Conservation (phyloP, 352 stramenopile genomes). For the Globisporangium perplexum region DNA sequence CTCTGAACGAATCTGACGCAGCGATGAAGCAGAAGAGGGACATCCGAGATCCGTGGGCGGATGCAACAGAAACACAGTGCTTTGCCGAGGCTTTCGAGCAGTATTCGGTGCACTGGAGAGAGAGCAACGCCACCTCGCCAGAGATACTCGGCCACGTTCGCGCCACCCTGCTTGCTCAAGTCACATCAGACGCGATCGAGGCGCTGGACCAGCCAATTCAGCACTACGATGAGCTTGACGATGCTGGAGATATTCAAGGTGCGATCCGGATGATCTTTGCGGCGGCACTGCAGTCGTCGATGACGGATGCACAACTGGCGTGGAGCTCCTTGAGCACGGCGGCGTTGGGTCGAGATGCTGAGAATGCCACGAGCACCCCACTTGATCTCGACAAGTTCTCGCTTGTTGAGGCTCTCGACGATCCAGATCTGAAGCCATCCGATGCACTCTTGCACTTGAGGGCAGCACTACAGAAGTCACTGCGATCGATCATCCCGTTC, state of each 20-base stretch:
- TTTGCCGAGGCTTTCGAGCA: constrained; percentile 1
- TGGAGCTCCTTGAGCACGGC: neutral
- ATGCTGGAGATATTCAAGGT: neutral
- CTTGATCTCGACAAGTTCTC: neutral
- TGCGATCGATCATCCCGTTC: neutral
- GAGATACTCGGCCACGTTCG: constrained; percentile 5
- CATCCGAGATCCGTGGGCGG: neutral
- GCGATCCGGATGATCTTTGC: neutral
- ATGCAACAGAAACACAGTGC: neutral
- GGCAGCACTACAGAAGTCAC: neutral
- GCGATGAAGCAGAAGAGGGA: neutral
- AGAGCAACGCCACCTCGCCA: neutral
- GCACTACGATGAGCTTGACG: neutral
- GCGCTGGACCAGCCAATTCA: neutral
- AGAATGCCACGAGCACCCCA: neutral
- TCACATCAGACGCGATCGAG: neutral
- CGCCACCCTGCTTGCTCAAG: constrained; percentile 2
- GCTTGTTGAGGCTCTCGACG: neutral
- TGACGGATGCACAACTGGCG: neutral
- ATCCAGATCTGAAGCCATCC: neutral
- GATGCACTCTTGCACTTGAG: constrained; percentile 1
- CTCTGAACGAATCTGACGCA: neutral
- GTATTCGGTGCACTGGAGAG: neutral
- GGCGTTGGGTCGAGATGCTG: neutral
- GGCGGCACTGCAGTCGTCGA: neutral